Base-by-base conservation (phyloP, 805 yeast species). In the Yarrowia sp. region DNA sequence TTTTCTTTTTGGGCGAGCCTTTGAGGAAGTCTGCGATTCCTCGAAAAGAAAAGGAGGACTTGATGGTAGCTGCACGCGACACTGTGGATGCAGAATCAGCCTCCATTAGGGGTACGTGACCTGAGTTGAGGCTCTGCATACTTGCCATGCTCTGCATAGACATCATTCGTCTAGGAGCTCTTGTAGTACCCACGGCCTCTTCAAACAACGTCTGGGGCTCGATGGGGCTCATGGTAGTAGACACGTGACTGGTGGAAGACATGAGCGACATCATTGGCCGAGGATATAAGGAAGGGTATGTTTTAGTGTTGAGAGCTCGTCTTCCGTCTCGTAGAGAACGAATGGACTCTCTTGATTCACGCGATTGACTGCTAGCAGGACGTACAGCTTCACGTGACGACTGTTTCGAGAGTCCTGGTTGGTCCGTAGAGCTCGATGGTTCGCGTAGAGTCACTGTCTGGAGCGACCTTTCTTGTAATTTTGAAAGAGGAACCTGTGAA, bases 151-250 rank as follows among this genome's bases (percentile, higher is more conserved):
- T 54, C 12, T 54, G 61, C 35, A 54, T 24, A 3, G 61, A 54
- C 2, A 54, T 35, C 61, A 54, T 54, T 17, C 61, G 11, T 26
- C 61, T 14, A 7, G 61, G 61, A 19, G 46, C n/a, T 14, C 61
- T 24, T n/a, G 46, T 54, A 4, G 61, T 54, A 8, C 46, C 46
- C 11, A 54, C 46, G 3, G 44, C 46, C 24, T 54, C 61, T 38
- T 54, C 61, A 38, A 54, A 54, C 8, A 54, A 35, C 16, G 61
- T 54, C 21, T 54, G 61, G 5, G 61, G 61, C 61, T 26, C 46
- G 8, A 54, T 54, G 24, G 61, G 61, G 19, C 61, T 36, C 44
- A 54, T 35, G 7, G 44, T 38, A 4, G 61, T 54, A 1, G 61
- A 36, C 17, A 54, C 61, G 26, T 54, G 33, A 19, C 61, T 54